Percentiles rank a stretch among this genome's conserved stretches.
Conservation (phyloP, 2,329 filamentous ascomycete genomes). For the Amauroascus verrucosus region DNA sequence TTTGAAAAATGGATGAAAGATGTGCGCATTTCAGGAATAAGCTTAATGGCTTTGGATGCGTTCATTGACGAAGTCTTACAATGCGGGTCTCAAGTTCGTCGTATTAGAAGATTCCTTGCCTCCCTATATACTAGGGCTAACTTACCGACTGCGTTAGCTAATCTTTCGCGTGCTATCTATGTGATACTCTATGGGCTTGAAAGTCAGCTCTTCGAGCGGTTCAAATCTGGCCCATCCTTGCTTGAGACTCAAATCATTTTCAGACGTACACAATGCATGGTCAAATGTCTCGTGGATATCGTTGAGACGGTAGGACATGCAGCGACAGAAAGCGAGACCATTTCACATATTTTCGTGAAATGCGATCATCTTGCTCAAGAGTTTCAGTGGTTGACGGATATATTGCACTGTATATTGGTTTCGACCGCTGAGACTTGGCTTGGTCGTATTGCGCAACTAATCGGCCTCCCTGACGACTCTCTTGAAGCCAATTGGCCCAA, state of each 20-base stretch:
- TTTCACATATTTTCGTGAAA: constrained; percentile 53
- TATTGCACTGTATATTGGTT: constrained; percentile 57
- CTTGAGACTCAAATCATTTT: constrained; percentile 32
- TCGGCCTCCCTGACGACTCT: constrained; percentile 55
- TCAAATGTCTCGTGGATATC: constrained; percentile 29
- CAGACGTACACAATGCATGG: constrained; percentile 30
- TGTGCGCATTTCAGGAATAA: constrained; percentile 43
- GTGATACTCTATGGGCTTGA: constrained; percentile 32
- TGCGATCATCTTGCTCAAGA: constrained; percentile 55
- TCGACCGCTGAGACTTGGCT: constrained; percentile 57
- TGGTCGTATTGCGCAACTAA: constrained; percentile 60
- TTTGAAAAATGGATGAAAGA: constrained; percentile 36
- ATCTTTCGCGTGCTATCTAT: constrained; percentile 27
- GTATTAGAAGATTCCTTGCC: constrained; percentile 28
- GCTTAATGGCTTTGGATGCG: constrained; percentile 32
- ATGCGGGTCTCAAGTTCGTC: constrained; percentile 32
- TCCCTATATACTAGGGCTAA: constrained; percentile 21
- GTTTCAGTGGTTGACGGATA: constrained; percentile 49
- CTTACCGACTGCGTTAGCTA: constrained; percentile 27
- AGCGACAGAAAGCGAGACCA: constrained; percentile 49
- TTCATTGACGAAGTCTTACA: constrained; percentile 25
- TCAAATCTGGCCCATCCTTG: constrained; percentile 24
- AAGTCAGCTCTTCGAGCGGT: constrained; percentile 24
- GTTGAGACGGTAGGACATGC: constrained; percentile 39
- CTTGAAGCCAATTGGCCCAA: constrained; percentile 43